These are phyloP conservation scores for Phyllosticta citriasiana DNA, from an alignment of 2,329 filamentous ascomycete genomes.

Conservation along the genomic window DNA sequence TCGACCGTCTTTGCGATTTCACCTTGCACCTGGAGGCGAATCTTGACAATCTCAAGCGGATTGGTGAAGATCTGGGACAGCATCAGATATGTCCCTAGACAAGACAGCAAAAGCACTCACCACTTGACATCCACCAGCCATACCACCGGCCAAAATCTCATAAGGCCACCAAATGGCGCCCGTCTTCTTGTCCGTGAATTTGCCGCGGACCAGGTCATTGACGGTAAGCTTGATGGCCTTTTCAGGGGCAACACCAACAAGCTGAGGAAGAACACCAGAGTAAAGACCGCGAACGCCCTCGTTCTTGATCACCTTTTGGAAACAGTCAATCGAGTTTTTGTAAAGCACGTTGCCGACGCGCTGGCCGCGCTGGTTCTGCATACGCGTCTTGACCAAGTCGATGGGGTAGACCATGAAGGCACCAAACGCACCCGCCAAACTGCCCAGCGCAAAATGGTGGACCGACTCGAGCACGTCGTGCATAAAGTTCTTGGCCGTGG, in stretches of 20 bases:
- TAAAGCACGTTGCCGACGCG: constrained; percentile 81
- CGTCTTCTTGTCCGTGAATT: constrained; percentile 62
- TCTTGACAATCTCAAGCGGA: constrained; percentile 98
- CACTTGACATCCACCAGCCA: constrained; percentile 89
- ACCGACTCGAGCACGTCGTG: constrained; percentile 61
- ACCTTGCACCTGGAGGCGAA: constrained; percentile 92
- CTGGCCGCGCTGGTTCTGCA: constrained; percentile 89
- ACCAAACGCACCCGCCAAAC: constrained; percentile 87
- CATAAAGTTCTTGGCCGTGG: constrained; percentile 48
- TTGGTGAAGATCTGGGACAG: constrained; percentile 75
- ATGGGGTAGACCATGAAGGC: constrained; percentile 99
- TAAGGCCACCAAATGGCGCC: constrained; percentile 59
- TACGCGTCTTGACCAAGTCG: constrained; percentile 93
- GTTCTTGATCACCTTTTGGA: constrained; percentile 83
- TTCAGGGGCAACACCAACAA: constrained; percentile 96
- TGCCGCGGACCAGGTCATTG: constrained; percentile 79
- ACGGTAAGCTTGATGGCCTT: constrained; percentile 99
- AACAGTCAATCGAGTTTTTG: constrained; percentile 95
- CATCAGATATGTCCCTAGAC: constrained; percentile 6
- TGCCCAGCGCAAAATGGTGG: constrained; percentile 86
- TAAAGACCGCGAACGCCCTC: constrained; percentile 86
- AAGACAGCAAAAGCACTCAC: constrained; percentile 45
- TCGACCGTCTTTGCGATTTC: constrained; percentile 85
- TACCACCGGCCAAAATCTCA: constrained; percentile 80
- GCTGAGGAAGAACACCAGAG: constrained; percentile 86